Conservation (phyloP, 805 yeast genomes). For the Starmerella geochares region DNA sequence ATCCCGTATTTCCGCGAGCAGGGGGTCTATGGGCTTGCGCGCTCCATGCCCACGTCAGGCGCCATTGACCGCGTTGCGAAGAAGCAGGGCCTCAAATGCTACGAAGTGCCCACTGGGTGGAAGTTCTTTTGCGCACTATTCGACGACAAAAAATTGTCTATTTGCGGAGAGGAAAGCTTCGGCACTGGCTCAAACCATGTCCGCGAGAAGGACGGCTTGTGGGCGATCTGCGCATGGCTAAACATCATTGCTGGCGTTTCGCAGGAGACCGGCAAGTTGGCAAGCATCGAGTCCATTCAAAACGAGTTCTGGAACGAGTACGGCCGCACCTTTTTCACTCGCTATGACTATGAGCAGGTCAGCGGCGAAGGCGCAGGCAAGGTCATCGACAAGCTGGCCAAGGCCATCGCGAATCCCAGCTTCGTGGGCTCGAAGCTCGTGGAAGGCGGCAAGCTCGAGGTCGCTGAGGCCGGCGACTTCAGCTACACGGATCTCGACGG, state of each 20-base stretch:
- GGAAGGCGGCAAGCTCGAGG: conserved; percentile 38
- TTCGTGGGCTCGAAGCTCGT: conserved; percentile 45
- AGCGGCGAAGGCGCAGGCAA: conserved; percentile 61
- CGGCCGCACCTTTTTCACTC: conserved; percentile 94
- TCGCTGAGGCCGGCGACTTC: conserved; percentile 76
- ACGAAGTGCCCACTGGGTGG: conserved; percentile 99
- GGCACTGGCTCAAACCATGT: conserved; percentile 98
- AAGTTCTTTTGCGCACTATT: conserved; percentile 92
- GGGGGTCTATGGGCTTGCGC: conserved; percentile 86
- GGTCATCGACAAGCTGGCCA: conserved; percentile 47
- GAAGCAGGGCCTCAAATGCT: conserved; percentile 57
- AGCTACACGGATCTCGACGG: conserved; percentile 92
- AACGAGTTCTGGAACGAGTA: conserved; percentile 77
- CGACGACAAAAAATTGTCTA: conserved; percentile 84
- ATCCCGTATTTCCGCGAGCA: conserved; percentile 85
- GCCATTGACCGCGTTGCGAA: conserved; percentile 89
- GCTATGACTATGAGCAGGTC: conserved; percentile 87
- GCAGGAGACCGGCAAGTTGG: conserved; percentile 46
- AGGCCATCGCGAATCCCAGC: conserved; percentile 33
- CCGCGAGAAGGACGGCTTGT: conserved; percentile 93
- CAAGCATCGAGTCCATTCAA: conserved; percentile 73
- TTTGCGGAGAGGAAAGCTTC: conserved; percentile 96
- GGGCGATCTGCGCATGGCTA: conserved; percentile 98
- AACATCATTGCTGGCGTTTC: conserved; percentile 83
- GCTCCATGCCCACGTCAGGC: conserved; percentile 95